These are phyloP conservation scores for Colletotrichum salicis DNA, from an alignment of 2,329 filamentous ascomycete genomes.

Conservation along the genomic window DNA sequence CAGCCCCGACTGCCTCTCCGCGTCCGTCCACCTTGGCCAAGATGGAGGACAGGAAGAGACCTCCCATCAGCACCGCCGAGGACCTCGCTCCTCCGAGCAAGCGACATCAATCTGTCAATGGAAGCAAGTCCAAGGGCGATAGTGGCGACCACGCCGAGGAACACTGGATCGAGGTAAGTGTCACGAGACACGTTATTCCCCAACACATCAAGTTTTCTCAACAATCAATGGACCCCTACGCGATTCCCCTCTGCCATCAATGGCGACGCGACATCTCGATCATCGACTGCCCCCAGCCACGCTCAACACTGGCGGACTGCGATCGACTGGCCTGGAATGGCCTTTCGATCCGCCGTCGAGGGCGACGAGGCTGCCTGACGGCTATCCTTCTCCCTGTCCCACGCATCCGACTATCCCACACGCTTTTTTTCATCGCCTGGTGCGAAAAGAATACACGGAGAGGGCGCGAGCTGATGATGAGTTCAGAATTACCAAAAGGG, in stretches of 20 bases:
- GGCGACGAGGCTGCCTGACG: constrained; percentile 34
- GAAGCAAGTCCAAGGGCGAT: constrained; percentile 68
- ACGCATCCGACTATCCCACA: constrained; percentile 28
- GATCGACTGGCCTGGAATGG: constrained; percentile 34
- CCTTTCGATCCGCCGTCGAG: constrained; percentile 31
- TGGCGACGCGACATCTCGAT: constrained; percentile 33
- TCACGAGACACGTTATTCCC: constrained; percentile 46
- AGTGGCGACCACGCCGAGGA: constrained; percentile 67
- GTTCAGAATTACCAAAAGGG: constrained; percentile 79
- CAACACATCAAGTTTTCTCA: constrained; percentile 37
- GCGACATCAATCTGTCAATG: constrained; percentile 85
- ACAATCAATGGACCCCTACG: constrained; percentile 36
- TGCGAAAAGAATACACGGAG: constrained; percentile 30
- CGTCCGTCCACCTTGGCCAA: constrained; percentile 86
- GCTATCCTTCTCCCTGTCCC: constrained; percentile 23
- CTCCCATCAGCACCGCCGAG: constrained; percentile 81
- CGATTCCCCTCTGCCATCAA: constrained; percentile 31
- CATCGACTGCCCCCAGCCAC: constrained; percentile 30
- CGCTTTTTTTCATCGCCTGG: constrained; percentile 16
- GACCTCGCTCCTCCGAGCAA: constrained; percentile 91
- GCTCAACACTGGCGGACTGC: constrained; percentile 33
- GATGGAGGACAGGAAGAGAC: constrained; percentile 99
- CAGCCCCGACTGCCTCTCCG: constrained; percentile 72
- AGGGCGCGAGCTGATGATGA: constrained; percentile 35
- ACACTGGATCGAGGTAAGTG: constrained; percentile 74